Conservation (phyloP, 176 grass and related monocot genomes). For the Miscanthus lutarioriparius region DNA sequence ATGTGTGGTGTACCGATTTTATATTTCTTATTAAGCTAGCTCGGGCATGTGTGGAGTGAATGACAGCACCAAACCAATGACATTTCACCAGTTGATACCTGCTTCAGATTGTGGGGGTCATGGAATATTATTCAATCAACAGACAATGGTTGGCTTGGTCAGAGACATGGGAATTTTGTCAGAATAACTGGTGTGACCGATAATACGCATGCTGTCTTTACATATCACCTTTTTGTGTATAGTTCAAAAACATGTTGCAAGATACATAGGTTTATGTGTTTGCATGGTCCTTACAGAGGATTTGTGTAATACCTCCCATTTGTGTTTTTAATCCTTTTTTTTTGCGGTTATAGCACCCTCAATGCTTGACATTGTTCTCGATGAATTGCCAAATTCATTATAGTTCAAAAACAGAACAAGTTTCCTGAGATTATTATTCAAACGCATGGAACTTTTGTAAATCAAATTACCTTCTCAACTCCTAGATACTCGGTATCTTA, state of each 20-base stretch:
- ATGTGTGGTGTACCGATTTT: constrained; percentile 1
- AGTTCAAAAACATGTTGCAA: not conserved
- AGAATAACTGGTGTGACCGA: not conserved
- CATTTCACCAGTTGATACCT: constrained; percentile 40
- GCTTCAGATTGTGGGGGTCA: not conserved
- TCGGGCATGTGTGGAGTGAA: constrained; percentile 18
- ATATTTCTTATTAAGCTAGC: constrained; percentile 30
- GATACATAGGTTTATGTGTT: not conserved
- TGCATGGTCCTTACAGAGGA: not conserved
- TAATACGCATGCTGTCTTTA: not conserved
- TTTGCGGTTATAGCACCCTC: not conserved
- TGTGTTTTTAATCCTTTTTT: not conserved
- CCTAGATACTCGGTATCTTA: not conserved
- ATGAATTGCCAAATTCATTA: not conserved
- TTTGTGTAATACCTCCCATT: not conserved
- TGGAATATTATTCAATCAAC: constrained; percentile 20
- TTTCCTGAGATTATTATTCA: constrained; percentile 1
- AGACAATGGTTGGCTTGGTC: constrained; percentile 14
- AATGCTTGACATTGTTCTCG: not conserved
- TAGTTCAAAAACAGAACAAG: constrained; percentile 13
- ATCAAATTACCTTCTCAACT: constrained; percentile 1
- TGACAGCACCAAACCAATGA: constrained; percentile 14
- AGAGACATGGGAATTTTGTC: constrained; percentile 9
- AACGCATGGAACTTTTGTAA: constrained; percentile 11
- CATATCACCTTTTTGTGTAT: not conserved